Evolutionary conservation across 805 yeast genomes (phyloP), one percentile per base, ranked within the genome.

Genomic region (Starmerella gropengiesseri): DNA sequence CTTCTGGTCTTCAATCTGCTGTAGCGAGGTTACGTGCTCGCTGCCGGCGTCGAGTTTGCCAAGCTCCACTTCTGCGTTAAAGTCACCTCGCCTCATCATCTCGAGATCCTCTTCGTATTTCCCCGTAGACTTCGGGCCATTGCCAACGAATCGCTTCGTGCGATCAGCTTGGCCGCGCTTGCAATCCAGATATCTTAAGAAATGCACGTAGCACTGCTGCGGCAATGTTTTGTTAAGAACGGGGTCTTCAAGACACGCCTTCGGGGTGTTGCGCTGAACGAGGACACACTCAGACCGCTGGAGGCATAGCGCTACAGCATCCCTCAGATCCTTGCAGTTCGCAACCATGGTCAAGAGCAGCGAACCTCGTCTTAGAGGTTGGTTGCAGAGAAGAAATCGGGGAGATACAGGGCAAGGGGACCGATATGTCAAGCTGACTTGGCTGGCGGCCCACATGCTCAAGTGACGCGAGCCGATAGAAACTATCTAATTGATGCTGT

Each of bases 281-380:
- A 89, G 70, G 39, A 89, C 98, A 62, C 98, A 89, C 13, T 97
- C 97, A 5, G 96, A 86, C 57, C 96, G 74, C 61, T 89, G 98
- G 37, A 89, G 70, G 60, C 98, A 89, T 17, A 89, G 78, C 8
- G 97, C 97, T 45, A 91, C 83, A n/a, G 94, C 95, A 54, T 75
- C 85, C 56, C 87, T 75, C 59, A 89, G 93, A 62, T 89, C 98
- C 57, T 82, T 80, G 61, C 98, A 89, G 69, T 95, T 86, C 13
- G 55, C 46, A 3, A 54, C 58, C 58, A 54, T 54, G n/a, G n/a
- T n/a, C n/a, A n/a, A n/a, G n/a, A n/a, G n/a, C n/a, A n/a, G n/a
- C n/a, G n/a, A n/a, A n/a, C n/a, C n/a, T n/a, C n/a, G n/a, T n/a
- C n/a, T n/a, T n/a, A n/a, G n/a, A n/a, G n/a, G n/a, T n/a, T n/a